phyloP scores from a whole-genome alignment of 441 rosid genomes.

The Syzygium malaccense region DNA sequence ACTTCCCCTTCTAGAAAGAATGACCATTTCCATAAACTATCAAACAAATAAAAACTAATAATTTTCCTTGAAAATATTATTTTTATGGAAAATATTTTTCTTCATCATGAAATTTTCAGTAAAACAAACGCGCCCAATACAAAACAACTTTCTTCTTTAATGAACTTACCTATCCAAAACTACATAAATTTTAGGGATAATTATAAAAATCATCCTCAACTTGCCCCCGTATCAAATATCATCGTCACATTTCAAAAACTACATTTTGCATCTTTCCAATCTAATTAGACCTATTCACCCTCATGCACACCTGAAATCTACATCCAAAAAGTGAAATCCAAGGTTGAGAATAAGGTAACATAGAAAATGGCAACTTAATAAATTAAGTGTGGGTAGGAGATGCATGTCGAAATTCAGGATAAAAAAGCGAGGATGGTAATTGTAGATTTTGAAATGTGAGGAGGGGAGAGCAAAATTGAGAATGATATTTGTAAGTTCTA shows the following conservation, averaged over 20 bases:
- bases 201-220: neutral
- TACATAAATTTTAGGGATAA: neutral
- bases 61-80: neutral
- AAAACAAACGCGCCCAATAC: too few relatives aligned
- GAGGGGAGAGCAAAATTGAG: neutral
- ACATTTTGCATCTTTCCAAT: neutral
- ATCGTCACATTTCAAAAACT: neutral
- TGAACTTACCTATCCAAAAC: too few relatives aligned
- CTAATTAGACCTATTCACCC: neutral
- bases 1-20: neutral
- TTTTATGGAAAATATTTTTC: neutral
- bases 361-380: neutral
- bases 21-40: neutral
- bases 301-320: neutral
- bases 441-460: neutral
- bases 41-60: neutral
- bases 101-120: neutral
- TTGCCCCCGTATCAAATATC: neutral
- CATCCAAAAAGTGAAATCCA: neutral
- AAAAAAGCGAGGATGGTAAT: neutral
- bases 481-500: neutral
- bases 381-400: neutral
- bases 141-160: too few relatives aligned
- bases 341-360: neutral
- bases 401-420: neutral